Evolutionary conservation across 2,329 filamentous ascomycete genomes (phyloP).

Genomic region (Cucurbitaria berberidis): DNA sequence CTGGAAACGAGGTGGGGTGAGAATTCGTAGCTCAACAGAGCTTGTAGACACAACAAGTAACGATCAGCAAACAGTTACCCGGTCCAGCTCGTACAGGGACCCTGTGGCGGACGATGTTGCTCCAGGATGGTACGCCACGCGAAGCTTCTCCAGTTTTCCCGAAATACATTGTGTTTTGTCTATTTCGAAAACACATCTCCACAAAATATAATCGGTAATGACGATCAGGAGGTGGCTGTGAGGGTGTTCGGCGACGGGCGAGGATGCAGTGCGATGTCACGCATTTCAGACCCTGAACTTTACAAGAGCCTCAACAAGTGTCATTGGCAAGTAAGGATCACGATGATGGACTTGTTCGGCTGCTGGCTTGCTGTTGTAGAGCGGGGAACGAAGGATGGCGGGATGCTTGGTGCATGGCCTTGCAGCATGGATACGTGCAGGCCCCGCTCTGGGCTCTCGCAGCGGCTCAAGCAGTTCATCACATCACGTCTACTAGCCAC

Average conservation of each 20-base stretch:
- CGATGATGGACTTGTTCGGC: constrained; percentile 21
- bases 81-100: constrained; percentile 24
- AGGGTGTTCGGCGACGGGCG: constrained; percentile 12
- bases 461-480: constrained; percentile 11
- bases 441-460: constrained; percentile 1
- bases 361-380: constrained; percentile 11
- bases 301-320: constrained; percentile 14
- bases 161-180: constrained; percentile 18
- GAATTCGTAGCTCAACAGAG: background rate
- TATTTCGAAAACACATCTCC: constrained; percentile 14
- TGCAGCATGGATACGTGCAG: constrained; percentile 13
- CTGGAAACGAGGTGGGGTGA: background rate
- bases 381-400: constrained; percentile 12
- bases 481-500: background rate
- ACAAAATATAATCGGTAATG: constrained; percentile 16
- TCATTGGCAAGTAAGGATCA: constrained; percentile 13
- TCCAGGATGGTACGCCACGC: constrained; percentile 30
- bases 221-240: constrained; percentile 31
- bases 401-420: constrained; percentile 11
- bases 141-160: constrained; percentile 19
- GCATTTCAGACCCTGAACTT: background rate
- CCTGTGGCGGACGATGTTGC: constrained; percentile 26
- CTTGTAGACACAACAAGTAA: constrained; percentile 12
- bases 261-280: constrained; percentile 1
- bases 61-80: constrained; percentile 21